phyloP scores from a whole-genome alignment of 2,329 filamentous ascomycete species.

The Ophiosphaerella narmari region DNA sequence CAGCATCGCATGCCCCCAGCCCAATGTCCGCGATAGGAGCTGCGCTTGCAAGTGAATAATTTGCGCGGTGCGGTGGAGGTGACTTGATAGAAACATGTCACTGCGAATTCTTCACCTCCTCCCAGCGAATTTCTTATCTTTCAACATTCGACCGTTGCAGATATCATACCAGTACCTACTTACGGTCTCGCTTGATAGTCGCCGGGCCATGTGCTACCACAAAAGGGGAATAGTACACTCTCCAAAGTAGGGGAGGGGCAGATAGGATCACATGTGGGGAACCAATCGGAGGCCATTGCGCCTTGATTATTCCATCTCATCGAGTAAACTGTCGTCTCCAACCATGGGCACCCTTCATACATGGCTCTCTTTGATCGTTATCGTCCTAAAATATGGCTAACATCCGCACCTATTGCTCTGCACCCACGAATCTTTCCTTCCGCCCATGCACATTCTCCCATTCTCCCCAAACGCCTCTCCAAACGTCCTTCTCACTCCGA shows the following conservation, averaged over 20 bases:
- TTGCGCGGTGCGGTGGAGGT: slow-evolving; percentile 10
- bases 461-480: slow-evolving; percentile 44
- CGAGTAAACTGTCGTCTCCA: slow-evolving; percentile 21
- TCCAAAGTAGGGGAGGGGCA: slow-evolving; percentile 3
- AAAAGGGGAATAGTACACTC: slow-evolving; percentile 9
- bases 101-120: slow-evolving; percentile 2
- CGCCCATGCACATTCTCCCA: slow-evolving; percentile 38
- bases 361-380: no score
- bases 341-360: no score
- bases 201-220: slow-evolving; percentile 1
- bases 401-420: background rate
- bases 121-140: slow-evolving; percentile 28
- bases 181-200: slow-evolving; percentile 13
- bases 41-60: background rate
- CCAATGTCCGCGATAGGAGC: slow-evolving; percentile 14
- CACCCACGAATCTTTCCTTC: slow-evolving; percentile 12
- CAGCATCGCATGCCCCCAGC: background rate
- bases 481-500: slow-evolving; percentile 40
- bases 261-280: slow-evolving; percentile 34
- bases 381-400: no score
- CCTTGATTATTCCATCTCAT: slow-evolving; percentile 36
- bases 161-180: slow-evolving; percentile 14
- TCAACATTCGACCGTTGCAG: slow-evolving; percentile 9
- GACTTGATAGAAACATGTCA: slow-evolving; percentile 42
- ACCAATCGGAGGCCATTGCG: slow-evolving; percentile 19